Percentiles rank a stretch among this genome's conserved stretches.
phyloP scores from a whole-genome alignment of 73 alveolate genomes.

The Strombidium stylifer region DNA sequence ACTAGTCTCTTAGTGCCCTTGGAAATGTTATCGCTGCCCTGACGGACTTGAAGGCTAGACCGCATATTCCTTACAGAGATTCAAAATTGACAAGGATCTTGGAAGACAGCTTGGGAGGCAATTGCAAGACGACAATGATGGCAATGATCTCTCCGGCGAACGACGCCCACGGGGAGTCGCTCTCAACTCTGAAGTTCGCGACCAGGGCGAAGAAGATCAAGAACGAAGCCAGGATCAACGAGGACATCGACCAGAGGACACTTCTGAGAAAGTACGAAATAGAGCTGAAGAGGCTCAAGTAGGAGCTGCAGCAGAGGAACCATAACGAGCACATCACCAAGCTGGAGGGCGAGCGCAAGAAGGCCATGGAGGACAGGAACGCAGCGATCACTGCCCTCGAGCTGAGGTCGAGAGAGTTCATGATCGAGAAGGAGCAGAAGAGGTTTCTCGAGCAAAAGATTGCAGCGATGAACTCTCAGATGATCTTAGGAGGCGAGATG shows the following conservation, averaged over 20 bases:
- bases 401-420: no score
- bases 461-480: slow-evolving; percentile 67
- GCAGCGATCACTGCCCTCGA: slow-evolving; percentile 92
- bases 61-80: slow-evolving; percentile 86
- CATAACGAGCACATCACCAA: slow-evolving; percentile 74
- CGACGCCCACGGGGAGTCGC: slow-evolving; percentile 67
- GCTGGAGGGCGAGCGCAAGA: slow-evolving; percentile 74
- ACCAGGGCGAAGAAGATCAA: slow-evolving; percentile 86
- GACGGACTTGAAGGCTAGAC: slow-evolving; percentile 66
- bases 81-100: slow-evolving; percentile 83
- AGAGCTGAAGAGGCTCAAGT: slow-evolving; percentile 82
- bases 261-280: slow-evolving; percentile 94
- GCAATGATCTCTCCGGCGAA: slow-evolving; percentile 91
- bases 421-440: slow-evolving; percentile 89
- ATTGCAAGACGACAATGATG: slow-evolving; percentile 88
- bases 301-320: slow-evolving; percentile 80
- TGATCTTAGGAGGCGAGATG: slow-evolving; percentile 74
- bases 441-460: slow-evolving; percentile 85
- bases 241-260: slow-evolving; percentile 82
- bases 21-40: slow-evolving; percentile 91
- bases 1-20: slow-evolving; percentile 78
- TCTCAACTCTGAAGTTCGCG: slow-evolving; percentile 77
- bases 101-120: slow-evolving; percentile 86
- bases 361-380: slow-evolving; percentile 87
- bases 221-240: slow-evolving; percentile 79